Base-by-base conservation (phyloP, 2,329 filamentous ascomycete species). In the Aureobasidium sp. region DNA sequence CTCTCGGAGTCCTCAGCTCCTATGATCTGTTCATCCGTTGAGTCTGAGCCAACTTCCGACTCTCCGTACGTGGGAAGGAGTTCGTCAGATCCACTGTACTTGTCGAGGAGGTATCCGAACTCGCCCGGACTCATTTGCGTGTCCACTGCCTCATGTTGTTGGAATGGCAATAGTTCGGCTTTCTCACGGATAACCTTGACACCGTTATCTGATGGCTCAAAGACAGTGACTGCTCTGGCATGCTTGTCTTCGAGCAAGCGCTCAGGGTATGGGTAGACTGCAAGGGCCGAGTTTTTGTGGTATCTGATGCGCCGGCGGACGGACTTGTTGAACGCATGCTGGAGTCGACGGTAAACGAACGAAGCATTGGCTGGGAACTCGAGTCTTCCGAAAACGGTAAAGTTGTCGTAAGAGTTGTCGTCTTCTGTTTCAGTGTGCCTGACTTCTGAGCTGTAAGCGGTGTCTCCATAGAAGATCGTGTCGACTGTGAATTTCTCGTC, bases 1-100 rank as follows among this genome's bases (percentile, higher is more conserved):
- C 19, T 60, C 70, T 58, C 67, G 70, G 63, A 67, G 1, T 43
- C 68, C n/a, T 70, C 67, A 7, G 29, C 40, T 6, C 33, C 42
- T 9, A n/a, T 23, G 1, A 11, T 33, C 15, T n/a, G 10, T 23
- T 38, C 43, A 1, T 47, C 43, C 5, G 31, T 27, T 7, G 27
- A 29, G 19, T 47, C 54, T 33, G 40, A 31, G 15, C n/a, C 53
- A 37, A 11, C 25, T 5, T 72, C 75, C 1, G 83, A 86, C 3
- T 86, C 81, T 5, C 82, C 82, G 66, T 80, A 82, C 0, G 17
- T 23, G 1, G 55, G 55, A 7, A 58, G 13, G 17, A 58, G 21
- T 15, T 58, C 61, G 13, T 49, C 55, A 13, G 38, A n/a, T 13
- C 25, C 64, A 40, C 65, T 59, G 19, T 64, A 62, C 25, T 69